Percentiles rank a stretch among this genome's conserved stretches.
Conservation (phyloP, 306 rosid genomes). For the Hippophae gyantsensis region DNA sequence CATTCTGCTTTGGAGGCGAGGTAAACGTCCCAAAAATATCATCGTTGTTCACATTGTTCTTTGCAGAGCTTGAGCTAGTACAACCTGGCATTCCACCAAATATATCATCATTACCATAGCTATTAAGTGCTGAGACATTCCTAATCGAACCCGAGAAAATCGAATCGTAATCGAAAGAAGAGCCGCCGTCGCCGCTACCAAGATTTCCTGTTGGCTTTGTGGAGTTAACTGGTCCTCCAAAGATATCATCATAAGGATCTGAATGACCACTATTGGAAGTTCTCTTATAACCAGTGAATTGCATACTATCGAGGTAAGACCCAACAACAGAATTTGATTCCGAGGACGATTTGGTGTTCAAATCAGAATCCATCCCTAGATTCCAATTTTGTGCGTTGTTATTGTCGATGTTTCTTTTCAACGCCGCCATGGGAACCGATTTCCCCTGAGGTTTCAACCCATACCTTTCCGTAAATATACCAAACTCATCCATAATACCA, state of each 20-base stretch:
- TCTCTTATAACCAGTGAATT: no score
- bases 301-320: conserved; percentile 9
- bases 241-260: conserved; percentile 35
- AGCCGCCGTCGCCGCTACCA: conserved; percentile 17
- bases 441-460: conserved; percentile 89
- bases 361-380: conserved; percentile 27
- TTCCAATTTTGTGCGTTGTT: conserved; percentile 17
- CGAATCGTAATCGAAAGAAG: conserved; percentile 45
- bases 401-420: conserved; percentile 29
- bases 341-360: conserved; percentile 26
- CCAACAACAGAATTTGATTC: conserved; percentile 29
- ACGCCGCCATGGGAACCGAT: conserved; percentile 78
- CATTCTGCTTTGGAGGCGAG: conserved; percentile 28
- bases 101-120: conserved; percentile 42
- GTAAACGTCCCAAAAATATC: conserved; percentile 28
- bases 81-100: conserved; percentile 55
- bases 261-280: conserved; percentile 20
- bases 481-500: conserved; percentile 72
- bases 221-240: conserved; percentile 21
- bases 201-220: conserved; percentile 17
- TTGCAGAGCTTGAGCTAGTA: conserved; percentile 23
- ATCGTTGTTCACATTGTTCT: conserved; percentile 22
- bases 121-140: conserved; percentile 14
- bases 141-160: conserved; percentile 39
- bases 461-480: conserved; percentile 61